These are phyloP conservation scores for Hibiscus tridactylites DNA, from an alignment of 345 rosid genomes.

Conservation along the genomic window DNA sequence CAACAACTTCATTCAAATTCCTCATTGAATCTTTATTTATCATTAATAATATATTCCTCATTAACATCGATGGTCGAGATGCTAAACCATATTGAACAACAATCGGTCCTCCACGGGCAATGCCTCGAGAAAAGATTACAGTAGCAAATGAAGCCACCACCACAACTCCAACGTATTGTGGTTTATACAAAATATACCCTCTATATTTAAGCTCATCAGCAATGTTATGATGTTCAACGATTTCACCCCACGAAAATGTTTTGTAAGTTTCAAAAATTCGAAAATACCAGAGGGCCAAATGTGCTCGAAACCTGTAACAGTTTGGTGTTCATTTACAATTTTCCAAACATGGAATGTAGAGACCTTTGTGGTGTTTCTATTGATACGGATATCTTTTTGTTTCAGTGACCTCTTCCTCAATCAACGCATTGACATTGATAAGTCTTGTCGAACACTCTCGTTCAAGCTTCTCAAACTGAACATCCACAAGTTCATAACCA, in stretches of 20 bases:
- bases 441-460: too few relatives aligned
- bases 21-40: too few relatives aligned
- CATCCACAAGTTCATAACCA: too few relatives aligned
- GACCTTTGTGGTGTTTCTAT: conserved; percentile 45
- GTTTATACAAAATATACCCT: conserved; percentile 75
- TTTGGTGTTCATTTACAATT: conserved; percentile 52
- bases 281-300: conserved; percentile 75
- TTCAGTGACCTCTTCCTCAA: too few relatives aligned
- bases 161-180: conserved; percentile 50
- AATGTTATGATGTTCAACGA: conserved; percentile 68
- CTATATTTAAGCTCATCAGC: conserved; percentile 76
- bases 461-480: too few relatives aligned
- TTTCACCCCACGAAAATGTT: conserved; percentile 60
- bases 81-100: too few relatives aligned
- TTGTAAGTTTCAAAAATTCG: conserved; percentile 61
- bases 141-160: conserved; percentile 36
- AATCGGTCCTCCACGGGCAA: too few relatives aligned
- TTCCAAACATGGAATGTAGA: conserved; percentile 33
- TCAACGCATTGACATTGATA: too few relatives aligned
- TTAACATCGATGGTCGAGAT: too few relatives aligned
- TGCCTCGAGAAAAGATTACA: too few relatives aligned
- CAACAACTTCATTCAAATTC: too few relatives aligned
- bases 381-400: conserved; percentile 62
- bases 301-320: conserved; percentile 64
- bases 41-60: too few relatives aligned